Conservation (phyloP, 2,329 filamentous ascomycete genomes). For the Exophiala xenobiotica region DNA sequence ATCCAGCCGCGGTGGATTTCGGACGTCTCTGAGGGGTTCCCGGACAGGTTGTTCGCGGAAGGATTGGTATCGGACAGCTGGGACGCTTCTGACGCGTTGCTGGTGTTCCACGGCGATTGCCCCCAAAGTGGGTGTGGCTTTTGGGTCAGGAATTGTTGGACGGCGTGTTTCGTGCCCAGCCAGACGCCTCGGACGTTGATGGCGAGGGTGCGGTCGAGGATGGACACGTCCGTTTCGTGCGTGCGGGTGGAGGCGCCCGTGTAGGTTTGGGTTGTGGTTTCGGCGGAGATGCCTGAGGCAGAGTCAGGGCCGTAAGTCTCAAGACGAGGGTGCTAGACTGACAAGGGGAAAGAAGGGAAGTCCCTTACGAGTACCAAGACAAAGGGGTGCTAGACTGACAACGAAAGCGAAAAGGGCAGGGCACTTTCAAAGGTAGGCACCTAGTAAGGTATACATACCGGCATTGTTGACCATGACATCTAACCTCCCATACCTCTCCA, state of each 20-base stretch:
- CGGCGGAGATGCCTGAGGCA: slow-evolving; percentile 17
- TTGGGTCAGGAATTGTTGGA: slow-evolving; percentile 25
- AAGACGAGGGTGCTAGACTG: slow-evolving; percentile 24
- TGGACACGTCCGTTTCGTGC: slow-evolving; percentile 13
- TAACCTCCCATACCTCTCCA: slow-evolving; percentile 71
- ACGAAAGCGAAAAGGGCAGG: slow-evolving; percentile 12
- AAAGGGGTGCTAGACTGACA: slow-evolving; percentile 26
- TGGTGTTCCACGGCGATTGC: neutral
- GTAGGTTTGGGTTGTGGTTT: neutral
- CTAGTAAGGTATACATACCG: slow-evolving; percentile 16
- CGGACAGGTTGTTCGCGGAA: too few relatives aligned
- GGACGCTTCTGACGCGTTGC: too few relatives aligned
- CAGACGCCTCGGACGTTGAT: slow-evolving; percentile 44
- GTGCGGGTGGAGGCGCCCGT: slow-evolving; percentile 5
- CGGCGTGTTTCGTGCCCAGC: slow-evolving; percentile 40
- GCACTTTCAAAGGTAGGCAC: slow-evolving; percentile 22
- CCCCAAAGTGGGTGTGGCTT: slow-evolving; percentile 15
- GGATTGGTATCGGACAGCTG: too few relatives aligned
- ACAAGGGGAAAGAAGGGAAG: slow-evolving; percentile 1
- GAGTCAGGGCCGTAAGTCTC: neutral
- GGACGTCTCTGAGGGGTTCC: too few relatives aligned
- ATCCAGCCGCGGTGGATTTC: slow-evolving; percentile 36
- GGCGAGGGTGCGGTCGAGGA: slow-evolving; percentile 19
- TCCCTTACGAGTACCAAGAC: too few relatives aligned
- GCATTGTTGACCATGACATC: slow-evolving; percentile 34